Evolutionary conservation across 148 eudicot genomes (phyloP), one percentile per base, ranked within the genome.

Genomic region (Vaccinium darrowii): DNA sequence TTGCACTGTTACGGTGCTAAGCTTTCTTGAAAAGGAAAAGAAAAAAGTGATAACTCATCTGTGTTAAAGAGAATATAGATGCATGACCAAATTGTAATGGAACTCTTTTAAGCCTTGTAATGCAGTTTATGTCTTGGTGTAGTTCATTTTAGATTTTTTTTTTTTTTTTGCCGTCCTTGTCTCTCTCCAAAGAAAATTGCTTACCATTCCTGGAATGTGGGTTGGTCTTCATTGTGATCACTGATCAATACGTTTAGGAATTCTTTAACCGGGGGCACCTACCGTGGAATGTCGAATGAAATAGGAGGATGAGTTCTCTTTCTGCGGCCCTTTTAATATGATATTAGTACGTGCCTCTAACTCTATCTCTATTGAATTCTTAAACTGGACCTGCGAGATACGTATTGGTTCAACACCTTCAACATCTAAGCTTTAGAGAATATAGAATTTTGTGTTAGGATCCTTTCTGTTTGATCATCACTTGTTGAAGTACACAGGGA

Each of bases 181-280:
- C 56, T 81, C 83, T 5, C 54, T 79, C 9, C 63, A 74, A 47
- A 81, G 54, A 7, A 62, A 62, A 62, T 58, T 63, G 67, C 72
- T 15, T 81, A 47, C 23, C 23, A 47, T 71, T 47, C 9, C 12
- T n/a, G 39, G 56, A 81, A 81, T 39, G 52, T 21, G 36, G 65
- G 62, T 52, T 81, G 74, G 33, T 43, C 69, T 54, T 60, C 56
- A 81, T 23, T 63, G 83, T 23, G 53, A 63, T 62, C 27, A n/a
- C 72, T 65, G 33, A 65, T 65, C 72, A 65, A 79, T 21, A 47
- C 19, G 3, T 30, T 27, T 30, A 7, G 19, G 49, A 56, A 30
- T 16, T 69, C 39, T 63, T 23, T 1, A 65, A 23, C 14, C 3
- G 8, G 2, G 18, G 19, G 14, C 74, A 10, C 36, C 74, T 25